Conservation (phyloP, 345 rosid species). For the Noccaea caerulescens region DNA sequence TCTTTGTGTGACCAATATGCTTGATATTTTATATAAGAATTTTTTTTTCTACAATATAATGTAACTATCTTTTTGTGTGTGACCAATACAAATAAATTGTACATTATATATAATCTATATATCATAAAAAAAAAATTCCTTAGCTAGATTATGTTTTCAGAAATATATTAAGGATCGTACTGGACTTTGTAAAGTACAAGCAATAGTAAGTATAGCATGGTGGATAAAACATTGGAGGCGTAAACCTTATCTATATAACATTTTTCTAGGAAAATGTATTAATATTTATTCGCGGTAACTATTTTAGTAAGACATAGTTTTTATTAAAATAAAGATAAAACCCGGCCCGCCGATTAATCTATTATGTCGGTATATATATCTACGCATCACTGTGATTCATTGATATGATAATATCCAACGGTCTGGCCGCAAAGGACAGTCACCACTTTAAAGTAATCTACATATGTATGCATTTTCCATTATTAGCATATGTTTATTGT, state of each 20-base stretch:
- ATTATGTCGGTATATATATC: neutral
- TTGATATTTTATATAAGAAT: neutral
- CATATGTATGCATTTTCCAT: neutral
- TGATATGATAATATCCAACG: neutral
- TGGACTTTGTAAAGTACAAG: neutral
- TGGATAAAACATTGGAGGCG: too few species aligned
- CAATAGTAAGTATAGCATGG: neutral
- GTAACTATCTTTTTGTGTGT: constrained; percentile 19
- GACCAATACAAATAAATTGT: constrained; percentile 1
- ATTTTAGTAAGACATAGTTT: neutral
- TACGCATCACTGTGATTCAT: neutral
- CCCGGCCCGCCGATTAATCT: too few species aligned
- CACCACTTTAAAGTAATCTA: neutral
- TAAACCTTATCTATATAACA: too few species aligned
- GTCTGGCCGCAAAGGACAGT: neutral
- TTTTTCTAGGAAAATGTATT: neutral
- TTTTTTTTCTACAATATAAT: neutral
- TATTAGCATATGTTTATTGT: neutral
- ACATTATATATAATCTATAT: neutral
- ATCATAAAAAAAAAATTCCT: neutral
- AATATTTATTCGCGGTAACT: neutral
- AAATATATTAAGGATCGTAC: neutral
- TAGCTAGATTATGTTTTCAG: neutral
- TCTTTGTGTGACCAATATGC: constrained; percentile 8
- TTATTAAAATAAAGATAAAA: too few species aligned